Evolutionary conservation across 2,329 filamentous ascomycete species (phyloP), one percentile per base, ranked within the genome.

Genomic region (Akanthomyces dipterigenus): DNA sequence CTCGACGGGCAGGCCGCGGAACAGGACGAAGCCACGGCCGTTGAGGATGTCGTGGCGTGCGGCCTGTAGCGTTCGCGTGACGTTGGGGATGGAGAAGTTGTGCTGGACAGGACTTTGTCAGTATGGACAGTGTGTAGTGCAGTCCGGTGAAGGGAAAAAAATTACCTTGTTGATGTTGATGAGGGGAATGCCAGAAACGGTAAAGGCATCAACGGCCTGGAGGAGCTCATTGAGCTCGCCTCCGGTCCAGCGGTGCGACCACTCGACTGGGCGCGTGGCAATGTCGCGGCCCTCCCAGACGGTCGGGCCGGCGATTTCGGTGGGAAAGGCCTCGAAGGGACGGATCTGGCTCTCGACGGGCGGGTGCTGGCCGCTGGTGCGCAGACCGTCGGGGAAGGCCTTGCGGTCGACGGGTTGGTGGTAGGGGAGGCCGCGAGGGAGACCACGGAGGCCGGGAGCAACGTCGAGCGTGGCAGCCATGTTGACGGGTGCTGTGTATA

Each of bases 21-120:
- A 93, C n/a, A 96, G 81, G 65, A 93, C 88, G 76, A 96, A 96
- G 14, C 91, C 91, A 69, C 93, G 93, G 65, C 90, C 91, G 70
- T 95, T 84, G 55, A 95, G 73, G 34, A 79, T 72, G 63, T 77
- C 73, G 7, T 71, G 64, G 24, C 76, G 74, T 3, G 77, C 67
- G 18, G 63, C 49, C 16, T 64, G 54, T 36, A 79, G 72, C 67
- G 63, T 14, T 63, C 66, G 63, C 69, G 61, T 16, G 76, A 60
- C n/a, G 68, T 14, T 62, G 66, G 22, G 75, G 72, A 2, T 78
- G 73, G 3, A 71, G 68, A 64, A 78, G 78, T 67, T 74, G 73
- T 48, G 65, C 63, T 71, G 72, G 24, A 3, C 6, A 3, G 40
- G 28, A 18, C n/a, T n/a, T n/a, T 55, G 55, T 36, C 36, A 46